These are phyloP conservation scores for Colletotrichum orchidophilum DNA, from an alignment of 2,329 filamentous ascomycete genomes.

Conservation along the genomic window DNA sequence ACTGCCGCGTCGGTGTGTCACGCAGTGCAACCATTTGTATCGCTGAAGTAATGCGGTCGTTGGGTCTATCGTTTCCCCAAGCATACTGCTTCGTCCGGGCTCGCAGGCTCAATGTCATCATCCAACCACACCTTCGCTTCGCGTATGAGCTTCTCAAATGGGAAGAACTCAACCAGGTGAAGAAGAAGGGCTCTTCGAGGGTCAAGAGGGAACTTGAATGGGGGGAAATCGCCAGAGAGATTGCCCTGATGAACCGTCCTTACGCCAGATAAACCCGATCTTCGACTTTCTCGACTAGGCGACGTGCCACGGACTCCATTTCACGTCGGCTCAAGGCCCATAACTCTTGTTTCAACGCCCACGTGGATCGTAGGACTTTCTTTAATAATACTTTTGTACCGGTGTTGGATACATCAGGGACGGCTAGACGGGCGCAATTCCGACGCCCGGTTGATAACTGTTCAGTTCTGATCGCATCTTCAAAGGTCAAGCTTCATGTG, in stretches of 20 bases:
- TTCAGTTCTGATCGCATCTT: neutral
- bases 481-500: neutral
- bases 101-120: slow-evolving; percentile 93
- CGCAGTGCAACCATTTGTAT: slow-evolving; percentile 98
- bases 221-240: slow-evolving; percentile 86
- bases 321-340: neutral
- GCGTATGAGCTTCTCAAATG: slow-evolving; percentile 95
- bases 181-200: slow-evolving; percentile 46
- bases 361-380: neutral
- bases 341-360: neutral
- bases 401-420: neutral
- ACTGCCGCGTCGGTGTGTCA: slow-evolving; percentile 95
- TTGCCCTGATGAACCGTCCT: slow-evolving; percentile 94
- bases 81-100: slow-evolving; percentile 98
- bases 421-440: no score
- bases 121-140: slow-evolving; percentile 95
- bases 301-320: neutral
- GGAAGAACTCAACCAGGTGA: slow-evolving; percentile 79
- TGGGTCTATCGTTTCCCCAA: slow-evolving; percentile 84
- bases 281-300: neutral
- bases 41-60: slow-evolving; percentile 92
- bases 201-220: slow-evolving; percentile 87
- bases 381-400: neutral
- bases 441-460: neutral
- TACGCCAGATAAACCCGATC: slow-evolving; percentile 75